Percentiles rank a stretch among this genome's conserved stretches.
Evolutionary conservation across 2,329 filamentous ascomycete genomes (phyloP).

Genomic region (Cryphonectria radicalis): DNA sequence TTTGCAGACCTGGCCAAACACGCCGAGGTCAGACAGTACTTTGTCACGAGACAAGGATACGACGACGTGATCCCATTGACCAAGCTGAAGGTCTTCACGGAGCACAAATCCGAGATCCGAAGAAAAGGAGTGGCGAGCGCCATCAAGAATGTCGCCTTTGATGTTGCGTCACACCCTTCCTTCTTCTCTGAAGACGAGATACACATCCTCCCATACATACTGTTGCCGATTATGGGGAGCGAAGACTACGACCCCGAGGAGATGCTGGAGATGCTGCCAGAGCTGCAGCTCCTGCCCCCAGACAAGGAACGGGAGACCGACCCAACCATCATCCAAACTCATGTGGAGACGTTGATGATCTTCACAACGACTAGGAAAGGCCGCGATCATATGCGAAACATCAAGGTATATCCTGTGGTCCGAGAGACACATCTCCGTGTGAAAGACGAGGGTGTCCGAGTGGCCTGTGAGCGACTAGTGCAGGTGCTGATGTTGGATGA

Average conservation of each 20-base stretch:
- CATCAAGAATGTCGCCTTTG: conserved; percentile 93
- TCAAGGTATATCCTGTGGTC: conserved; percentile 88
- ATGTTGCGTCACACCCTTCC: conserved; percentile 70
- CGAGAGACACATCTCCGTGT: conserved; percentile 82
- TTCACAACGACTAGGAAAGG: conserved; percentile 78
- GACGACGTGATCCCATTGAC: conserved; percentile 85
- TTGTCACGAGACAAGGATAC: conserved; percentile 74
- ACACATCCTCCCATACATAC: conserved; percentile 83
- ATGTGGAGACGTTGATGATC: conserved; percentile 85
- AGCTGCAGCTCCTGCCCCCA: conserved; percentile 85
- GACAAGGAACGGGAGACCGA: conserved; percentile 88
- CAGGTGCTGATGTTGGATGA: conserved; percentile 84
- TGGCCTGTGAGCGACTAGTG: conserved; percentile 86
- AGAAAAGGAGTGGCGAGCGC: conserved; percentile 94
- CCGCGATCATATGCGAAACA: conserved; percentile 71
- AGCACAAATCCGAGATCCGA: conserved; percentile 81
- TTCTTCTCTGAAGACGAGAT: conserved; percentile 75
- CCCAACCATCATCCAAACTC: conserved; percentile 76
- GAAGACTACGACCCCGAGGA: conserved; percentile 92
- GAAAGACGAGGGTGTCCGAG: conserved; percentile 77
- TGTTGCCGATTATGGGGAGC: conserved; percentile 84
- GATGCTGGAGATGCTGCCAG: conserved; percentile 81
- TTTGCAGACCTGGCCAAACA: conserved; percentile 93
- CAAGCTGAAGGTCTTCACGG: conserved; percentile 93
- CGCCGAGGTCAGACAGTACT: conserved; percentile 73